These are phyloP conservation scores for Fallopia convolvulus DNA, from an alignment of 148 eudicot genomes.

Conservation along the genomic window DNA sequence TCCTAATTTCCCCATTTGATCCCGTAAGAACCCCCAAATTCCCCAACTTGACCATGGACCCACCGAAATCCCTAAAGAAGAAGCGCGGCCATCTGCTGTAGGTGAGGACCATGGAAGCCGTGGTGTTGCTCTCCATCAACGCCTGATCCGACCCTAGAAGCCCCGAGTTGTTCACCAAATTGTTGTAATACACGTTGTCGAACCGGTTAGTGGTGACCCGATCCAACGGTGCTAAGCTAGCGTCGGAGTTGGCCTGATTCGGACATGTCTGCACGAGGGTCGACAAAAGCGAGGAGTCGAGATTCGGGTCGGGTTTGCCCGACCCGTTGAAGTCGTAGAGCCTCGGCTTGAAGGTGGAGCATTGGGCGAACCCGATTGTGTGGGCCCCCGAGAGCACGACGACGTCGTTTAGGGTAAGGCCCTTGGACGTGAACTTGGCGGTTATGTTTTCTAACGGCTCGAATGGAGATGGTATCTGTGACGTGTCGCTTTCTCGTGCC, in stretches of 20 bases:
- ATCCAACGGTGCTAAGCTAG: conserved; percentile 54
- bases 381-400: conserved; percentile 76
- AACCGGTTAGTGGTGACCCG: conserved; percentile 36
- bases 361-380: conserved; percentile 73
- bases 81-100: conserved; percentile 38
- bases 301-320: conserved; percentile 56
- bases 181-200: conserved; percentile 48
- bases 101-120: conserved; percentile 31
- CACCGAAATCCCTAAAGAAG: conserved; percentile 45
- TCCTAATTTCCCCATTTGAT: conserved; percentile 53
- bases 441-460: conserved; percentile 56
- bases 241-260: conserved; percentile 36
- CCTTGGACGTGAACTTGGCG: conserved; percentile 61
- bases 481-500: conserved; percentile 45
- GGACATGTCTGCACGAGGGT: conserved; percentile 45
- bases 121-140: conserved; percentile 41
- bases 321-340: conserved; percentile 54
- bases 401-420: conserved; percentile 47
- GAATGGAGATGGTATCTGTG: conserved; percentile 58
- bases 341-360: conserved; percentile 51
- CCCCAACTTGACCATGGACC: conserved; percentile 52
- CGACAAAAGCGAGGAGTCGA: conserved; percentile 33
- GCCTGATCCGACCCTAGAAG: conserved; percentile 63
- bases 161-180: conserved; percentile 50
- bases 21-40: conserved; percentile 54